Base-by-base conservation (phyloP, 768 basidiomycete genomes). In the Phlebiopsis flavidoalba region DNA sequence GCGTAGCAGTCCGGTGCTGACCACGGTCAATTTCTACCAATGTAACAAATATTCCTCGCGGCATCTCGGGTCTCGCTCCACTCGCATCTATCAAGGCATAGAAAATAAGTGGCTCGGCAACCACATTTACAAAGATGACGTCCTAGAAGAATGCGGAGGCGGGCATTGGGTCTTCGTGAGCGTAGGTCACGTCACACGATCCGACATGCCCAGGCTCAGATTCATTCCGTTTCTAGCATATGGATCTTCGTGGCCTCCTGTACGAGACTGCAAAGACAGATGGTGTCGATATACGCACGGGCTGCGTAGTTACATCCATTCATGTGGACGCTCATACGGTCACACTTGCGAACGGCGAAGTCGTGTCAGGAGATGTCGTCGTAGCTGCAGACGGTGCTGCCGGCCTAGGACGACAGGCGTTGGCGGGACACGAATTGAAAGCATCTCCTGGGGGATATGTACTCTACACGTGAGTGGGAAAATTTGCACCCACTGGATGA, bases 161-260 rank as follows among this genome's bases (percentile, higher is more conserved):
- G 82, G 79, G 0, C 76, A 77, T 8, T 84, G 79, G 68, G 74
- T 75, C 66, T 79, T 75, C 59, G 76, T 79, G 62, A 77, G 79
- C 60, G 82, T 82, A 65, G 60, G 79, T 73, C 14, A 8, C 36
- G 53, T 37, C 53, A 33, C 49, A 50, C 45, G 5, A n/a, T 26
- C 19, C 45, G 46, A 14, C n/a, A n/a, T 8, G 6, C 40, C 2
- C 3, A 10, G 40, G 40, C 11, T 35, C 33, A 43, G 19, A 12
- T 24, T n/a, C 19, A 37, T 31, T 5, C n/a, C 26, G n/a, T 17
- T 11, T 26, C 17, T 52, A 75, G 74, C 74, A 76, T 47, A 63
- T 57, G 48, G 72, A 73, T 17, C 65, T 77, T 3, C 71, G 73
- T 22, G 58, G 65, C 6, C 60, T 77, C 24, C 61, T 77, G 15